Evolutionary conservation across 331 rosid species (phyloP).

Genomic region (Ulmus americana): DNA sequence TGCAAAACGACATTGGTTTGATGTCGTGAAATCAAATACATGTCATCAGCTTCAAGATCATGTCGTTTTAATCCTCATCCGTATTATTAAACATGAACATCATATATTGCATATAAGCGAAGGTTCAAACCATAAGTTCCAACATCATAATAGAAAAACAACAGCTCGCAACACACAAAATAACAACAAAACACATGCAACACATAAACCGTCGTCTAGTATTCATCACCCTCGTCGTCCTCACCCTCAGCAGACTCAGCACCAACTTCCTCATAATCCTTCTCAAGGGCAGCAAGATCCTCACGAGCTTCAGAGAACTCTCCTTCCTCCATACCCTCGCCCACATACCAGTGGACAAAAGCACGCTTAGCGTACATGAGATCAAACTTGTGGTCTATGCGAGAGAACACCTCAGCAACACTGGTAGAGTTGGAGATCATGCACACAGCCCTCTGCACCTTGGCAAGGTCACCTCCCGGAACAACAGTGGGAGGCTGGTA

Average conservation of each 20-base stretch:
- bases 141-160: too few species aligned
- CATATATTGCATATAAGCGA: too few species aligned
- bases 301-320: conserved; percentile 91
- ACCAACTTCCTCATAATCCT: conserved; percentile 90
- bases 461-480: conserved; percentile 87
- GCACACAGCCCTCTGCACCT: conserved; percentile 86
- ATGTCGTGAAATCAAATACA: too few species aligned
- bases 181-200: too few species aligned
- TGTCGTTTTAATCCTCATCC: too few species aligned
- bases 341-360: conserved; percentile 88
- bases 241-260: conserved; percentile 78
- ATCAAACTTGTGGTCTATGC: conserved; percentile 82
- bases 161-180: too few species aligned
- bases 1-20: too few species aligned
- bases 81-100: too few species aligned
- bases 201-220: conserved; percentile 16
- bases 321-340: conserved; percentile 95
- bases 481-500: conserved; percentile 90
- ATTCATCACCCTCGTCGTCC: conserved; percentile 61
- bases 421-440: conserved; percentile 89
- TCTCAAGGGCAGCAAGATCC: conserved; percentile 80
- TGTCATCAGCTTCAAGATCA: too few species aligned
- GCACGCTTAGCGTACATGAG: conserved; percentile 92
- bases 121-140: too few species aligned
- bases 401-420: conserved; percentile 82